Conservation (phyloP, 2,329 filamentous ascomycete species). For the Daldinia eschscholtzii region DNA sequence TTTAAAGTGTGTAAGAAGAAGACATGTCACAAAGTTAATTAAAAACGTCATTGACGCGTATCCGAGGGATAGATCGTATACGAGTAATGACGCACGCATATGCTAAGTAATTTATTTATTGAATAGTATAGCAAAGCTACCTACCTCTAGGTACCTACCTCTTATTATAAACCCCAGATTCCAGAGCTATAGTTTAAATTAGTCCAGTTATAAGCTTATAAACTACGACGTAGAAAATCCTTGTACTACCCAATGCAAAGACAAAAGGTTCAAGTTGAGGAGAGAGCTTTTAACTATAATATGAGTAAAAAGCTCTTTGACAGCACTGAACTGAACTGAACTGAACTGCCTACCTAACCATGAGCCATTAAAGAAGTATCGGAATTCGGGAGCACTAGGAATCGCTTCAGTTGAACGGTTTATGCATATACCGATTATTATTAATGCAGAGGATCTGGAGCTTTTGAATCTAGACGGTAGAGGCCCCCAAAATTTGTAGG, state of each 20-base stretch:
- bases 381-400: constrained; percentile 29
- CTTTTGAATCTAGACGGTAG: constrained; percentile 17
- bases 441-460: constrained; percentile 11
- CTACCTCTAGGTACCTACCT: no score
- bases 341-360: neutral
- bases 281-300: neutral
- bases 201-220: neutral
- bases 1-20: constrained; percentile 16
- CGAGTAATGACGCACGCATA: constrained; percentile 15
- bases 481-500: constrained; percentile 25
- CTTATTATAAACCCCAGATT: neutral
- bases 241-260: neutral
- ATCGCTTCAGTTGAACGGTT: constrained; percentile 23
- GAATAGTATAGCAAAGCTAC: neutral
- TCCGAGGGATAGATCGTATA: constrained; percentile 9
- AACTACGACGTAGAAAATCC: neutral
- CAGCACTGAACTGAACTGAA: neutral
- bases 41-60: constrained; percentile 19
- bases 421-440: constrained; percentile 22
- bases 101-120: constrained; percentile 6
- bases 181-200: neutral
- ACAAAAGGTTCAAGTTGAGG: neutral
- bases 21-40: constrained; percentile 10
- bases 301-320: neutral
- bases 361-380: neutral